A percentile compares a stretch with the other conserved stretches of the same genome.
These are phyloP conservation scores for Suillus plorans DNA, from an alignment of 768 basidiomycete species.

Conservation along the genomic window DNA sequence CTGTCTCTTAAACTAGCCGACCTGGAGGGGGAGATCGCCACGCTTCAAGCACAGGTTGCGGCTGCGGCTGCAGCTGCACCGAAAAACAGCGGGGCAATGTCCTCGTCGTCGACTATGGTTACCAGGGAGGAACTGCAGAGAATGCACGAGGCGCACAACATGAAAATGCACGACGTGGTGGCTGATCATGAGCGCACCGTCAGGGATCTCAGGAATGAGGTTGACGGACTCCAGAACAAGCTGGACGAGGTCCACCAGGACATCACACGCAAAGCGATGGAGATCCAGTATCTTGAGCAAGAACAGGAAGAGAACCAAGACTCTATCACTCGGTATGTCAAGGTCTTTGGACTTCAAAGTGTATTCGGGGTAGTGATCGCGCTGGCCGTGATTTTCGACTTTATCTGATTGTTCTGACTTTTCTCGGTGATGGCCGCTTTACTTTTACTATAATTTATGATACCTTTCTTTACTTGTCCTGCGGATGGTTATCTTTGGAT, in stretches of 20 bases:
- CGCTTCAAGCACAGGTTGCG: conserved; percentile 52
- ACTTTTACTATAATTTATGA: conserved; percentile 17
- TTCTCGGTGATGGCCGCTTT: conserved; percentile 11
- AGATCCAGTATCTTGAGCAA: conserved; percentile 76
- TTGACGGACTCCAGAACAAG: conserved; percentile 50
- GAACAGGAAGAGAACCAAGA: conserved; percentile 78
- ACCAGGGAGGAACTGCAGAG: conserved; percentile 76
- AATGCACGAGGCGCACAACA: conserved; percentile 82
- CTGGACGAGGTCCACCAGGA: conserved; percentile 59
- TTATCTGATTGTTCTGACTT: conserved; percentile 35
- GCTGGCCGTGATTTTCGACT: conserved; percentile 55
- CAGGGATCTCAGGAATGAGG: conserved; percentile 52
- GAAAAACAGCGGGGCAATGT: conserved; percentile 53
- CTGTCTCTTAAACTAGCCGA: conserved; percentile 65
- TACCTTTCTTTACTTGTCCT: conserved; percentile 16
- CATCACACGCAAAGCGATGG: conserved; percentile 71
- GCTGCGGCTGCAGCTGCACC: conserved; percentile 45
- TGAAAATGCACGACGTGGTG: conserved; percentile 73
- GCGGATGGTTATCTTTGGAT: conserved; percentile 18
- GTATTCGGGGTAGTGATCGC: conserved; percentile 51
- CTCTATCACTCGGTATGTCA: conserved; percentile 76
- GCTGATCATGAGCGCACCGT: conserved; percentile 63
- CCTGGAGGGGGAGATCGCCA: conserved; percentile 75
- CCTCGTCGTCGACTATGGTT: conserved; percentile 42
- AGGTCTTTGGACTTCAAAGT: conserved; percentile 57